Conservation (phyloP, 805 yeast genomes). For the Zygosaccharomyces bailii region DNA sequence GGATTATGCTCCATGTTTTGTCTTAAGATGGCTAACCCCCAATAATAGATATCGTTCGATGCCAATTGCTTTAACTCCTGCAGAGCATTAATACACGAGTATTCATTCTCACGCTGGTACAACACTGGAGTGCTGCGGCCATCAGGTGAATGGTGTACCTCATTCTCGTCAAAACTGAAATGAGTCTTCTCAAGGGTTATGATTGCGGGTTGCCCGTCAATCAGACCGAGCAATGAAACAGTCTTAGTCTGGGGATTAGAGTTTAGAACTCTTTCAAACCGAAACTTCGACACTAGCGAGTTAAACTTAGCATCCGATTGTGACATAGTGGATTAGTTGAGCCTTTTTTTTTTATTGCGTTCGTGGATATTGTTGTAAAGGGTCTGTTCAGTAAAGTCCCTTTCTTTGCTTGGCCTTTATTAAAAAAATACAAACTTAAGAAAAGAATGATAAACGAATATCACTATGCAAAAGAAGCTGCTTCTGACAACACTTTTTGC, state of each 20-base stretch:
- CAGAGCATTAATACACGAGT: conserved; percentile 31
- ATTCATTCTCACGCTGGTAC: conserved; percentile 17
- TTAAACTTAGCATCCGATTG: conserved; percentile 16
- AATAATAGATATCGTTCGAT: conserved; percentile 78
- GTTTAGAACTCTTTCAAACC: conserved; percentile 45
- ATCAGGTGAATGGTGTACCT: conserved; percentile 10
- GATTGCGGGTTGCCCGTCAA: conserved; percentile 61
- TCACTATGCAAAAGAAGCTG: not conserved
- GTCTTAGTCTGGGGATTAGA: conserved; percentile 66
- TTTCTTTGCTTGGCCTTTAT: not conserved
- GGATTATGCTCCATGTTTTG: conserved; percentile 50
- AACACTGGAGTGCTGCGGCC: conserved; percentile 13
- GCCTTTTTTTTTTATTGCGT: not conserved
- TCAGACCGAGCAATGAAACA: conserved; percentile 64
- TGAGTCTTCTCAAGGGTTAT: conserved; percentile 70
- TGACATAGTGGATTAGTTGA: conserved; percentile 5
- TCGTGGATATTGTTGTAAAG: not conserved
- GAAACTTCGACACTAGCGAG: conserved; percentile 41
- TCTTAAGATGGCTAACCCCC: conserved; percentile 60
- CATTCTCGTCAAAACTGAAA: conserved; percentile 42
- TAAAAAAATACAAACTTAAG: not conserved
- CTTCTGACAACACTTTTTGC: not conserved
- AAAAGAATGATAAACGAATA: not conserved
- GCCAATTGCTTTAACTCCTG: conserved; percentile 42
- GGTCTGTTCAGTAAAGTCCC: not conserved